Evolutionary conservation across 2,329 filamentous ascomycete species (phyloP).

Genomic region (Exophiala xenobiotica): DNA sequence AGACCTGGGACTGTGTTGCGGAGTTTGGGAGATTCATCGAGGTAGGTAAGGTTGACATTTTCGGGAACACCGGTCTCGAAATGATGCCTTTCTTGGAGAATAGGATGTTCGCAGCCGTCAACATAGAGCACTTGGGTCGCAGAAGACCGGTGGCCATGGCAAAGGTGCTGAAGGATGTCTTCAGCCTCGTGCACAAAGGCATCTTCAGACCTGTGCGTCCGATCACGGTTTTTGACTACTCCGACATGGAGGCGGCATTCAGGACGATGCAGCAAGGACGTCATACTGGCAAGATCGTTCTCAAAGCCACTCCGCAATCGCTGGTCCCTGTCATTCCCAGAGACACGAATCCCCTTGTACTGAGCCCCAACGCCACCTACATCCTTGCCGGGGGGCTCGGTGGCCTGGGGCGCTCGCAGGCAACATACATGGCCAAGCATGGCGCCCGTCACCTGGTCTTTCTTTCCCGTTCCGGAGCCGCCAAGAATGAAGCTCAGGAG

Average conservation of each 20-base stretch:
- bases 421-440: slow-evolving; percentile 49
- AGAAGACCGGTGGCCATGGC: too few species aligned
- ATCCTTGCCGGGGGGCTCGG: neutral
- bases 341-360: neutral
- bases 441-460: slow-evolving; percentile 54
- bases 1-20: neutral
- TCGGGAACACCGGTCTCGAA: neutral
- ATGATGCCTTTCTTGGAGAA: slow-evolving; percentile 8
- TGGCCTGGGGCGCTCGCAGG: slow-evolving; percentile 53
- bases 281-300: neutral
- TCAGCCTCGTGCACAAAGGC: too few species aligned
- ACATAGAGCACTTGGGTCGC: too few species aligned
- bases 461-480: slow-evolving; percentile 33
- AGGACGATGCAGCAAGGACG: neutral
- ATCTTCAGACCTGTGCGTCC: too few species aligned
- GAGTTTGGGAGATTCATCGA: neutral
- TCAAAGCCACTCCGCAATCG: too few species aligned
- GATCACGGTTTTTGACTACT: too few species aligned
- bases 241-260: neutral
- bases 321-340: neutral
- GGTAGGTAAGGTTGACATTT: neutral
- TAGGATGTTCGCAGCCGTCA: too few species aligned
- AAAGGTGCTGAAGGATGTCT: too few species aligned
- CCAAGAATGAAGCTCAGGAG: slow-evolving; percentile 31
- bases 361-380: neutral